These are phyloP conservation scores for Candida alai DNA, from an alignment of 805 yeast species.

Conservation along the genomic window DNA sequence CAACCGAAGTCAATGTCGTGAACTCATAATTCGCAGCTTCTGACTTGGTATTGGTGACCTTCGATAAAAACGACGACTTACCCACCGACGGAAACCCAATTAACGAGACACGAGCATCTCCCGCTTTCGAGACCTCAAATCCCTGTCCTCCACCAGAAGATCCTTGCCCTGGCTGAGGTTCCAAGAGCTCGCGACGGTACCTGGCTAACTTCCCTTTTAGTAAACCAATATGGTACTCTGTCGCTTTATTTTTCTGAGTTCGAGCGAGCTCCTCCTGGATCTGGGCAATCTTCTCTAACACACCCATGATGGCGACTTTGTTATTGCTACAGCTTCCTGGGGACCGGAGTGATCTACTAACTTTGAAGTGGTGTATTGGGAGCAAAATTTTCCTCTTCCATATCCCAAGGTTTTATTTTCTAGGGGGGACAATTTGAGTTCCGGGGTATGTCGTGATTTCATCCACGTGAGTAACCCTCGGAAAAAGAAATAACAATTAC, in stretches of 20 bases:
- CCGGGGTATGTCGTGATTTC: too few relatives aligned
- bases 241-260: constrained; percentile 96
- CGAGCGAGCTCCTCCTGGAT: constrained; percentile 92
- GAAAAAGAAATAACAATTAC: too few relatives aligned
- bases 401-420: too few relatives aligned
- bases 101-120: constrained; percentile 92
- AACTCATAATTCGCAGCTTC: constrained; percentile 95
- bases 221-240: constrained; percentile 93
- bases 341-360: too few relatives aligned
- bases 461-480: too few relatives aligned
- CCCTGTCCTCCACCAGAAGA: constrained; percentile 79
- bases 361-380: too few relatives aligned
- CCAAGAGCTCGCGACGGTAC: constrained; percentile 84
- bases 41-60: constrained; percentile 88
- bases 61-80: constrained; percentile 83
- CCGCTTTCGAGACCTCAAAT: constrained; percentile 91
- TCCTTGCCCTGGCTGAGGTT: constrained; percentile 78
- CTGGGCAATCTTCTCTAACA: constrained; percentile 70
- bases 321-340: too few relatives aligned
- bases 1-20: constrained; percentile 94
- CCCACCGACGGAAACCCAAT: constrained; percentile 99
- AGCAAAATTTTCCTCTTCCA: too few relatives aligned
- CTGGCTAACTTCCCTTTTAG: constrained; percentile 93
- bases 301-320: too few relatives aligned
- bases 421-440: too few relatives aligned